Evolutionary conservation across 164 flowering plant species (phyloP), one percentile per base, ranked within the genome.

Genomic region (Stephania cephalantha): DNA sequence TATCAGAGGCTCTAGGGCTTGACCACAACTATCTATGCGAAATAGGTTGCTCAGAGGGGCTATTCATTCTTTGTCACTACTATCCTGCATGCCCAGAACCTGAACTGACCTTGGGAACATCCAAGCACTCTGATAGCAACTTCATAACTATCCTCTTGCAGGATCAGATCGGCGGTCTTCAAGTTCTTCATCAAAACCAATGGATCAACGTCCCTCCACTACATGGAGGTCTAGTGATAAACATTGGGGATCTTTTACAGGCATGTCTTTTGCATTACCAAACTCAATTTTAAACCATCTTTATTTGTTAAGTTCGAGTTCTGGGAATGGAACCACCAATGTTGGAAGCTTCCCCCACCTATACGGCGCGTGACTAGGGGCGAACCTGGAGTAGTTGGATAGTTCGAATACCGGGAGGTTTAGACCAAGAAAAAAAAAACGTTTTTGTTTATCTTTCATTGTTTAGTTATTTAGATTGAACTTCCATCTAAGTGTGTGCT

Each of bases 1-100:
- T 84, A 53, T 80, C 86, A 0, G 83, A 84, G 66, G 83, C 80
- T 6, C 80, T 85, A 13, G 85, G 82, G 15, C 83, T 83, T 44
- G 44, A 71, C 7, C 76, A 74, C 7, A 50, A 78, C 65, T 76
- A 76, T 71, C 82, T 85, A 2, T 52, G 30, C 1, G 68, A 73
- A 3, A 71, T 83, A 64, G 83, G 46, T 7, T 82, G 85, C 44
- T 52, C 68, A 6, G 72, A 74, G 53, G 82, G 80, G 18, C 74
- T 64, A 4, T 10, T 46, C 9, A 7, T 81, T 20, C 2, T 69
- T 2, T 12, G 22, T 20, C 30, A 20, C 25, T 83, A 81, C 73
- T 78, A 78, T 61, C 83, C 85, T 0, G 55, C 76, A 18, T 83
- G 83, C 76, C 83, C 83, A 1, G 75, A 81, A 64, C 83, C 81